phyloP scores from a whole-genome alignment of 768 basidiomycete genomes.

The Austroboletus festivus region DNA sequence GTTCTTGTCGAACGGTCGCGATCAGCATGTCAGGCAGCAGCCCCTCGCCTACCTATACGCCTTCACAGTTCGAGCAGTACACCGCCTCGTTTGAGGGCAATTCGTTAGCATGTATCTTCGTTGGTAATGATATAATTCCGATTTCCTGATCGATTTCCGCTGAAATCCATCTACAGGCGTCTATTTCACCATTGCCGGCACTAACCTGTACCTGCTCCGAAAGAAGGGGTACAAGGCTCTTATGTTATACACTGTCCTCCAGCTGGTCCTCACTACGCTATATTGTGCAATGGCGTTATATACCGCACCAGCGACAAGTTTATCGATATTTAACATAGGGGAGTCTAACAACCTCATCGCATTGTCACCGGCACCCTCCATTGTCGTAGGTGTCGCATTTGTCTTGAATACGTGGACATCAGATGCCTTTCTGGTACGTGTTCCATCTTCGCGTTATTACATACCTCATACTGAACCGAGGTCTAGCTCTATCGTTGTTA shows the following conservation, averaged over 20 bases:
- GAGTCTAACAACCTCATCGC: background rate
- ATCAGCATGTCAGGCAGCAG: conserved; percentile 15
- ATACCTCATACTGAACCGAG: background rate
- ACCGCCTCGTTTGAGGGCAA: conserved; percentile 22
- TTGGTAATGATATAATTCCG: conserved; percentile 2
- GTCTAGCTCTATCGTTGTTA: background rate
- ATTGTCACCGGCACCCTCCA: background rate
- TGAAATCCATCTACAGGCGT: conserved; percentile 2
- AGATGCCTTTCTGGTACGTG: background rate
- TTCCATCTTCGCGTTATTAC: background rate
- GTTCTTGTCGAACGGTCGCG: background rate
- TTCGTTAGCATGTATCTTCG: conserved; percentile 19
- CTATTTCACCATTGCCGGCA: background rate
- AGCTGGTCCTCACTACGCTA: background rate
- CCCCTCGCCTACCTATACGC: conserved; percentile 8
- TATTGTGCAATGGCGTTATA: background rate
- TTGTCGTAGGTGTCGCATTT: background rate
- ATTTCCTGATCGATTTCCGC: background rate
- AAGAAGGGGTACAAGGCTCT: background rate
- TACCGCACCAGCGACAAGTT: background rate
- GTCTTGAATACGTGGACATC: background rate
- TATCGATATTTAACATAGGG: background rate
- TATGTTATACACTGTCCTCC: background rate
- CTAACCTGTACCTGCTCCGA: background rate
- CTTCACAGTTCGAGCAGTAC: conserved; percentile 13